Percentiles rank a stretch among this genome's conserved stretches.
These are phyloP conservation scores for Bryoglossum gracile DNA, from an alignment of 495 filamentous ascomycete species.

Conservation along the genomic window DNA sequence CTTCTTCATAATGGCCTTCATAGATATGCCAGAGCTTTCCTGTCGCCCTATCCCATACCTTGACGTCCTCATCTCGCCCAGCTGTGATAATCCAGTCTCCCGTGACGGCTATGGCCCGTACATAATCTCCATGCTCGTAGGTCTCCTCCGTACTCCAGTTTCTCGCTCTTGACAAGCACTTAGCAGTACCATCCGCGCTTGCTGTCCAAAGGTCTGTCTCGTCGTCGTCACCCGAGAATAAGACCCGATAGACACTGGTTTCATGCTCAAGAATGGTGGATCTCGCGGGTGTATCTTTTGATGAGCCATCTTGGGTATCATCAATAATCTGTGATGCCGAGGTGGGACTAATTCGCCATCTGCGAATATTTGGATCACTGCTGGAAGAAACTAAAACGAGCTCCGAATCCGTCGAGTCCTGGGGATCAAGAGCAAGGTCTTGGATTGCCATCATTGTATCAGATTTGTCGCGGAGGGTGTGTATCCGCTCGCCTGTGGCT, in stretches of 20 bases:
- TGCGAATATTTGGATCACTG: slow-evolving; percentile 76
- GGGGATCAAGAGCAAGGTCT: slow-evolving; percentile 65
- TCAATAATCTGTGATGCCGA: slow-evolving; percentile 41
- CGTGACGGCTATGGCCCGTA: slow-evolving; percentile 67
- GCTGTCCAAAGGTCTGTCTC: slow-evolving; percentile 85
- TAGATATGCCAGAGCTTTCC: slow-evolving; percentile 72
- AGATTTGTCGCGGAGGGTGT: slow-evolving; percentile 57
- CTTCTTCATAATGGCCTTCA: slow-evolving; percentile 85
- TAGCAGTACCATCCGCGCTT: slow-evolving; percentile 75
- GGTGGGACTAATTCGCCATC: slow-evolving; percentile 49
- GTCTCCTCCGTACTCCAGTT: slow-evolving; percentile 63
- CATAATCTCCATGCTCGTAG: slow-evolving; percentile 79
- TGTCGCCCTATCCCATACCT: slow-evolving; percentile 72
- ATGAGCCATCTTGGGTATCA: slow-evolving; percentile 28
- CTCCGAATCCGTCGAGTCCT: slow-evolving; percentile 37
- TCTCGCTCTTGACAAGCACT: slow-evolving; percentile 59
- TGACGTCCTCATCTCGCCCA: slow-evolving; percentile 84
- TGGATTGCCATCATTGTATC: slow-evolving; percentile 72
- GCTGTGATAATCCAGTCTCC: slow-evolving; percentile 83
- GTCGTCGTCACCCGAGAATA: slow-evolving; percentile 51
- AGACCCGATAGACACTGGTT: slow-evolving; percentile 76
- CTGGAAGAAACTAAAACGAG: slow-evolving; percentile 66
- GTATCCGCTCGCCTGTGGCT: slow-evolving; percentile 54
- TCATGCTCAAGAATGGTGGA: slow-evolving; percentile 73
- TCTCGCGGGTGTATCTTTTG: slow-evolving; percentile 27